Evolutionary conservation across 75 land plant species (phyloP), one percentile per base, ranked within the genome.

Genomic region (Pinus taeda): DNA sequence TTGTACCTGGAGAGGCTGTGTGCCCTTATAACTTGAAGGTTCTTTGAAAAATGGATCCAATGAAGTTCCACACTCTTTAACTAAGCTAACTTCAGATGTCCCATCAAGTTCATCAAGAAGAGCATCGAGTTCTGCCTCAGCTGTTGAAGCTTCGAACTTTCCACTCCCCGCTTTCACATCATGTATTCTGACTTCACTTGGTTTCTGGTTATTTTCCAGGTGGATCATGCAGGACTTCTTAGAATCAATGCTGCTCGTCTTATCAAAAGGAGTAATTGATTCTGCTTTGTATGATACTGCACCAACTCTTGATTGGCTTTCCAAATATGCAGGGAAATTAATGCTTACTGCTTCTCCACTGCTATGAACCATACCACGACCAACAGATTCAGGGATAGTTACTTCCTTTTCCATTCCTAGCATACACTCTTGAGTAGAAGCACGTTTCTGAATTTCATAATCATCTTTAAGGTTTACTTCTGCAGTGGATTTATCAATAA

Each of bases 111-210:
- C 81, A 62, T 89, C 78, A 9, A 89, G 86, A 71, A 89, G 91
- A 85, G 81, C 74, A 69, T 89, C 91, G 55, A 89, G 80, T 63
- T 89, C 88, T 66, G 83, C 86, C 58, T 89, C 91, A 21, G 84
- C 82, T 65, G 67, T 55, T 62, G 79, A 8, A 58, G 82, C 82
- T 60, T 85, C 81, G 76, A 88, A 85, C 20, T 15, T 59, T 20
- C 74, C 26, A 1, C 36, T 39, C 33, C 59, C 71, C 20, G 22
- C 22, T 39, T 42, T 69, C 33, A 42, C 9, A 39, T 69, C 12
- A 69, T 69, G 20, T 3, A 3, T 18, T 39, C 4, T 17, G 20
- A 42, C n/a, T 69, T 39, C n/a, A 37, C 42, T 69, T 20, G 11
- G 9, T 42, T 69, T 21, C 71, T 42, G 17, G 18, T 33, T 22